phyloP scores from a whole-genome alignment of 1,139 yeast genomes.

The Kurtzmaniella quercitrusa region DNA sequence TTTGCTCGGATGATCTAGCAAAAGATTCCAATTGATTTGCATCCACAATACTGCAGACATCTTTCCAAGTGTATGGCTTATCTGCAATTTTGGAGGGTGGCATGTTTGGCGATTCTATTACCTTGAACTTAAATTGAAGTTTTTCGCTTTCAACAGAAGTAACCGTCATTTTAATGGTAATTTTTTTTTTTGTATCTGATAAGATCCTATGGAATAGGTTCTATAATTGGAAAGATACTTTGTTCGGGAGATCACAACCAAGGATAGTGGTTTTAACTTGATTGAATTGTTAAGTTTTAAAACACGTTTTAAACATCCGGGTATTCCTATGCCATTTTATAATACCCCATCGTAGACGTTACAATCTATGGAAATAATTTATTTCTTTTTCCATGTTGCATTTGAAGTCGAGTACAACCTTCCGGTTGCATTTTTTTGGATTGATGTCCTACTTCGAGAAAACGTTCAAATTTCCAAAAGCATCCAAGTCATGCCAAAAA shows the following conservation, averaged over 20 bases:
- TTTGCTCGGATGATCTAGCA: constrained; percentile 34
- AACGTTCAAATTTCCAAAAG: neutral
- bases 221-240: too few relatives aligned
- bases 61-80: constrained; percentile 33
- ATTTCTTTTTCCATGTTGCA: neutral
- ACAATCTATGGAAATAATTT: neutral
- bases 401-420: neutral
- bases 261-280: neutral
- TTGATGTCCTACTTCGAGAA: neutral
- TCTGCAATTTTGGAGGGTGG: constrained; percentile 38
- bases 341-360: neutral
- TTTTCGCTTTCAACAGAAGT: neutral
- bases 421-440: neutral
- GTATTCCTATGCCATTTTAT: neutral
- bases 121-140: constrained; percentile 15
- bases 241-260: too few relatives aligned
- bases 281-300: neutral
- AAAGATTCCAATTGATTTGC: constrained; percentile 35
- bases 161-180: neutral
- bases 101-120: constrained; percentile 33
- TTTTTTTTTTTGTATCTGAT: neutral
- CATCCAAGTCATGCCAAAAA: neutral
- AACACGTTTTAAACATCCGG: neutral
- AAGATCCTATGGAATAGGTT: too few relatives aligned
- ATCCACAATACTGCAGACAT: constrained; percentile 26